Evolutionary conservation across 176 grass and related monocot species (phyloP), one percentile per base, ranked within the genome.

Genomic region (Oryza glumipatula): DNA sequence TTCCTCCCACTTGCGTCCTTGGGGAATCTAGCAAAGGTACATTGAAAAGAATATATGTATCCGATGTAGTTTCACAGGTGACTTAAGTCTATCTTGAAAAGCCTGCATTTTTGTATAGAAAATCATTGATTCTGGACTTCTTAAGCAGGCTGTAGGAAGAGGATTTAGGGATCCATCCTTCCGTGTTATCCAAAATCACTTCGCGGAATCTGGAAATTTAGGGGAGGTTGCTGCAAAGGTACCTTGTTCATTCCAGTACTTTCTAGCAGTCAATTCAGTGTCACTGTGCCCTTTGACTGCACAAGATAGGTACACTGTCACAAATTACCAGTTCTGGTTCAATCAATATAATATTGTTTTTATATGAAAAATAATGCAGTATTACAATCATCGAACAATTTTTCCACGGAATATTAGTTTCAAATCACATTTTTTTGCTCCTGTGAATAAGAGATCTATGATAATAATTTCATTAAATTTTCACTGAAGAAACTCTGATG

Each of bases 151-250:
- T 70, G 56, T 88, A 75, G 95, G 78, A 82, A 95, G 95, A 88
- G 95, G 95, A 60, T 90, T 98, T 58, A 93, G 85, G 87, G 95
- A 98, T 65, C 93, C 95, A 41, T 98, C 93, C 19, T 93, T 92
- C 77, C 86, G 95, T 68, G 95, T 98, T 19, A 98, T 98, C 28
- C 91, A 98, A 90, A 98, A 92, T 83, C 95, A 98, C 90, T 98
- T 98, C 23, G 82, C 93, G 1, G 48, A 93, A 78, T 95, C 91
- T 12, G 89, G 86, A 74, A 98, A 98, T 87, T 83, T 98, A 58
- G 95, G 95, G 70, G 95, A 98, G 86, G 76, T 98, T 88, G 93
- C 95, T 49, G 95, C 95, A 76, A 98, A 95, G 93, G 95, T 98
- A 98, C 15, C 3, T 65, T 10, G 44, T 72, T 11, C 48, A 28